Evolutionary conservation across 2,329 filamentous ascomycete genomes (phyloP), one percentile per base, ranked within the genome.

Genomic region (Trichoderma oligosporum): DNA sequence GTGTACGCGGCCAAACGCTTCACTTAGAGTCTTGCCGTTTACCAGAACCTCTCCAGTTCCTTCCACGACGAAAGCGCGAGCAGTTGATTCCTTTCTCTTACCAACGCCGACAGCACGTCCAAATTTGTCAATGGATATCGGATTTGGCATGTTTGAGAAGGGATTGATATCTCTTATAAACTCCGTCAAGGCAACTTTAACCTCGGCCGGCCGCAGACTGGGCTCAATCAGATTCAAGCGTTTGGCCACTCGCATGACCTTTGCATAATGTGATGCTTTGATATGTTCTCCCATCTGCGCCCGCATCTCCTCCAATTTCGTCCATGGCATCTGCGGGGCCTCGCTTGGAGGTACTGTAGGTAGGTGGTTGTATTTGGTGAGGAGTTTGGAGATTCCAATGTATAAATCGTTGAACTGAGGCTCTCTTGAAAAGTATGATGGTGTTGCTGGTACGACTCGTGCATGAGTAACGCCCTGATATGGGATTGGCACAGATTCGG

Each of bases 371-470:
- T 94, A 87, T 72, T 84, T 86, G 53, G 84, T 83, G 57, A 88
- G 75, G 22, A 97, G 80, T 9, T 82, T 79, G 65, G 90, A 83
- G 46, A 99, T 80, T 44, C 79, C 76, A 63, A 97, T 82, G 65
- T 88, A 83, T 67, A 89, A 83, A 74, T 99, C 94, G 73, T 87
- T 94, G 78, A 96, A 97, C 55, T 82, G 79, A 1, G 92, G 88
- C 60, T 87, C 87, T 52, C 87, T 87, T 52, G 91, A 92, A 77
- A 97, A 99, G 76, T 99, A 99, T n/a, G 93, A 94, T 2, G 90
- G 86, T 33, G 92, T 96, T 24, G 82, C 81, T 18, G 94, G 94
- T 33, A 97, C 77, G 20, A 95, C 78, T 63, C 94, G 89, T 53
- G 89, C 85, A 62, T 83, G 80, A 24, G 66, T 62, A 25, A 73